These are phyloP conservation scores for Diaporthe australafricana DNA, from an alignment of 2,329 filamentous ascomycete species.

Conservation along the genomic window DNA sequence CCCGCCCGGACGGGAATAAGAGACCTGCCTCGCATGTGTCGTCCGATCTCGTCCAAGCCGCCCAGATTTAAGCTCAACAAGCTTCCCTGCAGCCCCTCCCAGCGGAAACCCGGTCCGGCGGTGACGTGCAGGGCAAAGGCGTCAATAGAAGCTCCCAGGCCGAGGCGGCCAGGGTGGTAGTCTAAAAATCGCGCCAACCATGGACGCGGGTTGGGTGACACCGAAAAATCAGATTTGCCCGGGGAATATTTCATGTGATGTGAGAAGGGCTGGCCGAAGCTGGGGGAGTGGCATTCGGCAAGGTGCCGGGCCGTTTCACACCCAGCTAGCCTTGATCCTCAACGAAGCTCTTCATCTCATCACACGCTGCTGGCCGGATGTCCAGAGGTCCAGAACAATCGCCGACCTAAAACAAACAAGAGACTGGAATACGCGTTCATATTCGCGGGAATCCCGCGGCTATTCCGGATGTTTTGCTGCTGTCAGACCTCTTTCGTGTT, in stretches of 20 bases:
- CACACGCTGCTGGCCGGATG: background rate
- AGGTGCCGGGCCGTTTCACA: constrained; percentile 24
- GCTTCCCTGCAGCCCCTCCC: constrained; percentile 1
- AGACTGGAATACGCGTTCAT: background rate
- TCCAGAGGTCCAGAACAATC: background rate
- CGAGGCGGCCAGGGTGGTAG: background rate
- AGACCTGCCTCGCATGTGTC: background rate
- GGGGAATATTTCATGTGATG: constrained; percentile 12
- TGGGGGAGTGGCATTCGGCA: constrained; percentile 16
- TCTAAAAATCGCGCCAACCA: constrained; percentile 11
- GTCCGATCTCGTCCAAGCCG: constrained; percentile 14
- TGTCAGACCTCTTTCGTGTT: background rate
- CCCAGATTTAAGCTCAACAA: background rate
- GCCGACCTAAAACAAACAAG: background rate
- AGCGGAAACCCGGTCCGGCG: constrained; percentile 20
- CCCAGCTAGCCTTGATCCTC: background rate
- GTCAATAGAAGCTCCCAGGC: background rate
- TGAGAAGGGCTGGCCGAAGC: background rate
- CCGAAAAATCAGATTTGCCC: constrained; percentile 9
- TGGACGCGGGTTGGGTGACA: constrained; percentile 9
- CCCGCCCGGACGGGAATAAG: background rate
- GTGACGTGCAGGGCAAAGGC: constrained; percentile 22
- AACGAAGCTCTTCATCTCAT: background rate
- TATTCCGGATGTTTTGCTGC: background rate
- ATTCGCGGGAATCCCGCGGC: background rate